Evolutionary conservation across 2,329 filamentous ascomycete species (phyloP).

Genomic region (Arthroderma sp.): DNA sequence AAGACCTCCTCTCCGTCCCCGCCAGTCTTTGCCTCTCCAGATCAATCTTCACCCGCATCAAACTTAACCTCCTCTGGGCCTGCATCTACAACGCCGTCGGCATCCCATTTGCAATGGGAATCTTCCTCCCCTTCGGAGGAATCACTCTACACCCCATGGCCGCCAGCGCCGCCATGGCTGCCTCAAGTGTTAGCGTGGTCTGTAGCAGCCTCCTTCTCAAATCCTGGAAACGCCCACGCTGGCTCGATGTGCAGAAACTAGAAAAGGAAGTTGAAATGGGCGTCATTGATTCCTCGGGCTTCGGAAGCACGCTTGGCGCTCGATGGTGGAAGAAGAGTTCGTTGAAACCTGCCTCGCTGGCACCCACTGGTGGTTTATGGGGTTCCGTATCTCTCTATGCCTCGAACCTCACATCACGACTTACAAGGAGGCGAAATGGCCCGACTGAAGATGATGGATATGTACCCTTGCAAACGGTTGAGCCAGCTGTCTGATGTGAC

Average conservation of each 20-base stretch:
- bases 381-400: slow-evolving; percentile 7
- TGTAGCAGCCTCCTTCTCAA: slow-evolving; percentile 70
- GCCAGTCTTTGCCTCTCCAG: slow-evolving; percentile 69
- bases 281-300: slow-evolving; percentile 11
- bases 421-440: slow-evolving; percentile 17
- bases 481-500: slow-evolving; percentile 18
- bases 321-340: slow-evolving; percentile 22
- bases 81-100: slow-evolving; percentile 87
- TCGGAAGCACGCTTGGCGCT: slow-evolving; percentile 11
- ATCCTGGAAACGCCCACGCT: slow-evolving; percentile 69
- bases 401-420: slow-evolving; percentile 17
- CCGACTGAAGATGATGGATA: slow-evolving; percentile 28
- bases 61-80: slow-evolving; percentile 83
- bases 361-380: slow-evolving; percentile 9
- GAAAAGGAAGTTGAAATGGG: slow-evolving; percentile 41
- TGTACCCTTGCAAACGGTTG: slow-evolving; percentile 33
- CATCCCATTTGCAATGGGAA: slow-evolving; percentile 89
- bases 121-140: slow-evolving; percentile 80
- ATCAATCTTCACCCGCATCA: slow-evolving; percentile 82
- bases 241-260: slow-evolving; percentile 64
- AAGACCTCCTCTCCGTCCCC: slow-evolving; percentile 86
- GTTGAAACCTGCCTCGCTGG: slow-evolving; percentile 1
- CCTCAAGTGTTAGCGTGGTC: slow-evolving; percentile 80
- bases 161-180: slow-evolving; percentile 87
- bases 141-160: slow-evolving; percentile 81